Base-by-base conservation (phyloP, 2,329 filamentous ascomycete species). In the Pseudogymnoascus sp. region DNA sequence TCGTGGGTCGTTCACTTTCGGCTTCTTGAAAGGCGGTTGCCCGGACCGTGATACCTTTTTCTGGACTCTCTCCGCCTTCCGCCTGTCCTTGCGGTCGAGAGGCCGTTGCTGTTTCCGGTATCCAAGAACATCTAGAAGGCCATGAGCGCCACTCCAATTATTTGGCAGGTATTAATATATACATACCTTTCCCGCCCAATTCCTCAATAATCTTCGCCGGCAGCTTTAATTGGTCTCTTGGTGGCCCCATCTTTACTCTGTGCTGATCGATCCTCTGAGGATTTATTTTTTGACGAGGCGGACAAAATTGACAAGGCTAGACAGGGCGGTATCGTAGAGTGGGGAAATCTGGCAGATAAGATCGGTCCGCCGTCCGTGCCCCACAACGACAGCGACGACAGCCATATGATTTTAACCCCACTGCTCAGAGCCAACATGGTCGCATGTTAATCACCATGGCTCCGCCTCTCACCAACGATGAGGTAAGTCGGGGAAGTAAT, bases 391-490 rank as follows among this genome's bases (percentile, higher is more conserved):
- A 7, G 7, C 47, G 26, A 57, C 47, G 26, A 57, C 47, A 19
- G 47, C 47, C 26, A 33, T 57, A 57, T 57, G 47, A 57, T 57
- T 57, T 57, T 57, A 31, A 57, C 47, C 47, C 47, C 47, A 57
- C 60, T 33, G 38, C 62, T 10, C 21, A 47, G 31, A 26, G 38
- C 26, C 42, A 53, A 65, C 65, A 61, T 61, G 33, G 59, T 61
- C 59, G 59, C 59, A 61, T 26, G 59, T 19, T 40, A 61, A 61
- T 36, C 59, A 40, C 66, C 64, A 82, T 82, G 80, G 70, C 78
- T 73, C 75, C 76, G 40, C 83, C 83, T 71, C 68, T 87, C 65
- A 84, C 76, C 71, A 84, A 86, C 72, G 84, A 87, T 67, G 84
- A 88, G 76, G 86, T 86, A 72, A 26, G 63, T 63, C 17, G 50